phyloP scores from a whole-genome alignment of 495 filamentous ascomycete species.

The Daldinia grandis region DNA sequence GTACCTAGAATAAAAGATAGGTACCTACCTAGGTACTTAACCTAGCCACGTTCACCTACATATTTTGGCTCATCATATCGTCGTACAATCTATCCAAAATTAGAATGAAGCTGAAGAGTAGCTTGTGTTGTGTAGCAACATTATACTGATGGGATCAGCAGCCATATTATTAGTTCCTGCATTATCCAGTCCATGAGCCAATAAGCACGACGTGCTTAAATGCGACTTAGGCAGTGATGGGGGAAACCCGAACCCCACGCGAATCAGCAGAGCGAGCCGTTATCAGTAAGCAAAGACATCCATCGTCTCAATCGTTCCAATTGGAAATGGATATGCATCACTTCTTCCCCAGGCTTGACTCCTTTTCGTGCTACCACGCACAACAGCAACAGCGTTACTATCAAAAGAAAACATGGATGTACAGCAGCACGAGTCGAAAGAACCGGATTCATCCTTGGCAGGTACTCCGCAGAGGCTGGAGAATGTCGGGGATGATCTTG shows the following conservation, averaged over 20 bases:
- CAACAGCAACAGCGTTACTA: not conserved
- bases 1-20: no score
- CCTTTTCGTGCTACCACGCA: not conserved
- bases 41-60: no score
- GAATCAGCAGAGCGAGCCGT: not conserved
- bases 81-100: no score
- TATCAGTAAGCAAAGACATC: not conserved
- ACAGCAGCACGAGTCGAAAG: slow-evolving; percentile 19
- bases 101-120: no score
- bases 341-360: not conserved
- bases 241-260: not conserved
- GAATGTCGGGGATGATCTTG: slow-evolving; percentile 3
- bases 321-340: not conserved
- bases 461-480: not conserved
- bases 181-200: not conserved
- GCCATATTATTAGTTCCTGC: not conserved
- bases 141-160: not conserved
- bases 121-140: not conserved
- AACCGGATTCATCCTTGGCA: not conserved
- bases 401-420: not conserved
- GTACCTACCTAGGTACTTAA: no score
- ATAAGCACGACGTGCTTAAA: not conserved
- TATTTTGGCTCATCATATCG: no score
- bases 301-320: not conserved
- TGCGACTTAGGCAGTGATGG: not conserved